These are phyloP conservation scores for Ceratobasidium sp. DNA, from an alignment of 1,284 basidiomycete species.

Conservation along the genomic window DNA sequence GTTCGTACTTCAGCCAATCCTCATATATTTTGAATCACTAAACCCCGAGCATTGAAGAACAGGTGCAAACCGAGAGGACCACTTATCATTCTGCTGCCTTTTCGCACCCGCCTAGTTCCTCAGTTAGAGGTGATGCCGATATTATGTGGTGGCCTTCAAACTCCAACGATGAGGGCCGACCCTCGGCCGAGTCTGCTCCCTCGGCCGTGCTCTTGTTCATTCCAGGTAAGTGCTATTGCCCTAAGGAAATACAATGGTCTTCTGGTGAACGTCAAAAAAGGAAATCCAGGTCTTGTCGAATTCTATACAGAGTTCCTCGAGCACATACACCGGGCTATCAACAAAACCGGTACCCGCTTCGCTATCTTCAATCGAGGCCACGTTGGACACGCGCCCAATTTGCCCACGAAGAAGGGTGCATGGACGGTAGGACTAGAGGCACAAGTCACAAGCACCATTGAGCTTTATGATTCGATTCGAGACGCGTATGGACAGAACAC, in stretches of 20 bases:
- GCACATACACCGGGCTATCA: slow-evolving; percentile 59
- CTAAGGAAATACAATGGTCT: neutral
- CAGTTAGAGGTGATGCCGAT: slow-evolving; percentile 31
- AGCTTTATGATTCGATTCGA: slow-evolving; percentile 64
- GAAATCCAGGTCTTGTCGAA: slow-evolving; percentile 71
- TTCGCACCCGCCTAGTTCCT: slow-evolving; percentile 13
- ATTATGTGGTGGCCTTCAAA: slow-evolving; percentile 35
- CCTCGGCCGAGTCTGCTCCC: neutral
- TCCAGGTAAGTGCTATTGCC: slow-evolving; percentile 60
- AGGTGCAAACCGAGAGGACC: slow-evolving; percentile 8
- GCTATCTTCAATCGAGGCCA: slow-evolving; percentile 69
- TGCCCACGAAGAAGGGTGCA: slow-evolving; percentile 48
- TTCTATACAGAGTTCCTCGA: slow-evolving; percentile 72
- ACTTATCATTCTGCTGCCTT: slow-evolving; percentile 24
- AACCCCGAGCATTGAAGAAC: slow-evolving; percentile 11
- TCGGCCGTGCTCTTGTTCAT: slow-evolving; percentile 66
- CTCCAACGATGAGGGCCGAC: too few relatives aligned
- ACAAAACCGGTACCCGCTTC: slow-evolving; percentile 53
- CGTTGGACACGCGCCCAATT: slow-evolving; percentile 65
- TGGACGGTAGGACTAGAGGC: slow-evolving; percentile 55
- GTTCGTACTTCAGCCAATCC: too few relatives aligned
- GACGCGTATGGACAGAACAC: slow-evolving; percentile 57
- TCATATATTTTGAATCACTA: neutral
- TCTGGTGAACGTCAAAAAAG: slow-evolving; percentile 55
- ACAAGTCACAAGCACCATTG: slow-evolving; percentile 66